Base-by-base conservation (phyloP, 257 asterid genomes). In the Haberlea rhodopensis region DNA sequence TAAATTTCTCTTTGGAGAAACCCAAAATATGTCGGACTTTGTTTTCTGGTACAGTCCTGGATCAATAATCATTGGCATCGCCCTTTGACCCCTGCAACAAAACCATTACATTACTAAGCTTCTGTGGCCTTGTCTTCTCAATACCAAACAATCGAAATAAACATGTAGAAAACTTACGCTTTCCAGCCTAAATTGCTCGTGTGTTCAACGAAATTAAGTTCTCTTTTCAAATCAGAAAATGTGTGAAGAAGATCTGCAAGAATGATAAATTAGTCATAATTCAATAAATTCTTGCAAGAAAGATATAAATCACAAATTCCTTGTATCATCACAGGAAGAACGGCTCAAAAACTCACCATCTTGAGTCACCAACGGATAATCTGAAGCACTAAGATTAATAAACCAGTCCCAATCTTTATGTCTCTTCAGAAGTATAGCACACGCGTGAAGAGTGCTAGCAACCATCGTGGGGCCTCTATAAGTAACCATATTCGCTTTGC, bases 401-500 rank as follows among this genome's bases (percentile, higher is more conserved):
- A 92, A 92, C 97, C 99, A 92, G 75, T 90, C 97, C 99, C 99
- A 92, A 63, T 92, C 96, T 60, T 76, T 75, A 68, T 43, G 62
- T 72, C 54, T 82, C 86, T 86, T 92, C 34, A 92, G 87, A 52
- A 92, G 89, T 80, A 92, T 76, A 55, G 99, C 94, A 26, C 97
- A 87, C 1, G 97, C 95, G 31, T 92, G 99, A 69, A 92, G 99
- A 21, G 99, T 92, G 70, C 90, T 92, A 18, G 97, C 63, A 51
- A 92, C 94, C 99, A 92, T 92, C 40, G 99, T 92, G 5, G 99
- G 97, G 8, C 99, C 99, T 73, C 90, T 79, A 60, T 90, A 92
- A 18, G 99, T 92, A 37, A 92, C 97, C 87, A 87, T 85, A 73
- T 90, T 92, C 19, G 99, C 89, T 73, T 84, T 86, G 63, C 75